phyloP scores from a whole-genome alignment of 169 alveolate species.

The Fabrea salina region DNA sequence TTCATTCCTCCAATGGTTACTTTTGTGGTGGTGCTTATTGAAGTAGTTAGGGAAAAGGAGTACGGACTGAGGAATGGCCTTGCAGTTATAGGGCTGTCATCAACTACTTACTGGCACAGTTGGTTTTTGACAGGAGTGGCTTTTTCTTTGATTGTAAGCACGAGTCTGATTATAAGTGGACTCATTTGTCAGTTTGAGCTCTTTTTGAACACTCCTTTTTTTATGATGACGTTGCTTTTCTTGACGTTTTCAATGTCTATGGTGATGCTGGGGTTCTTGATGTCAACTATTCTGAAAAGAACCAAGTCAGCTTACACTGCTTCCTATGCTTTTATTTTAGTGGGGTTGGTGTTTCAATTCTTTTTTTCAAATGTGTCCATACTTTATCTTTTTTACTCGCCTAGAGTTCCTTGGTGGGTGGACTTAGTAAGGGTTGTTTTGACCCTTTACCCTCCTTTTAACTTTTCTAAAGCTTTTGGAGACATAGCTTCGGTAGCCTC shows the following conservation, averaged over 20 bases:
- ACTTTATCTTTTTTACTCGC: constrained; percentile 25
- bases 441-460: constrained; percentile 28
- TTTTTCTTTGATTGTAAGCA: constrained; percentile 6
- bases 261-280: constrained; percentile 34
- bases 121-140: constrained; percentile 25
- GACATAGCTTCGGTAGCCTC: background rate
- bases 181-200: constrained; percentile 28
- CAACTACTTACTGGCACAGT: constrained; percentile 20
- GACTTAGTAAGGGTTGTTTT: background rate
- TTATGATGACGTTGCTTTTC: constrained; percentile 30
- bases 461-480: constrained; percentile 26
- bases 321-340: constrained; percentile 29
- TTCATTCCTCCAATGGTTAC: constrained; percentile 33
- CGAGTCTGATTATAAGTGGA: constrained; percentile 20
- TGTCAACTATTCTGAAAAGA: constrained; percentile 30
- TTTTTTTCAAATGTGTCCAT: constrained; percentile 33
- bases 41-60: constrained; percentile 37
- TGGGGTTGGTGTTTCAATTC: constrained; percentile 38
- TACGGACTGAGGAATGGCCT: constrained; percentile 2
- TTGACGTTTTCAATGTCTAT: constrained; percentile 39
- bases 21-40: constrained; percentile 30
- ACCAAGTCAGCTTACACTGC: constrained; percentile 29
- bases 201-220: constrained; percentile 42
- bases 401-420: constrained; percentile 36
- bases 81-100: constrained; percentile 4